phyloP scores from a whole-genome alignment of 2,329 filamentous ascomycete species.

The Dactylellina drechsleri region DNA sequence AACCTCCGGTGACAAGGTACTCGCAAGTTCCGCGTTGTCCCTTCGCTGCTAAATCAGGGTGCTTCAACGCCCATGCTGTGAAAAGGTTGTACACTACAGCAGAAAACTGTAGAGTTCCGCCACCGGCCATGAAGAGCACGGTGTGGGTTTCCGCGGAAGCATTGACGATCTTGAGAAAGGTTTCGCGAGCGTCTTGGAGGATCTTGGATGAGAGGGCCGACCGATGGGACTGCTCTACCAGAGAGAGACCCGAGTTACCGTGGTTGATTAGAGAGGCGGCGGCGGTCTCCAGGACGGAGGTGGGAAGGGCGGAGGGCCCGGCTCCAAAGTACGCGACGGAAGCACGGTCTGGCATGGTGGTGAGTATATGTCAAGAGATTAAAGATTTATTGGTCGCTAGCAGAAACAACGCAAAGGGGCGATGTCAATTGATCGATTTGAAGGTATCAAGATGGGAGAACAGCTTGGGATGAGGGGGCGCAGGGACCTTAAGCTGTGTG shows the following conservation, averaged over 20 bases:
- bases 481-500: neutral
- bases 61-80: conserved; percentile 76
- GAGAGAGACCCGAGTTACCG: conserved; percentile 80
- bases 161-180: conserved; percentile 74
- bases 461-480: neutral
- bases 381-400: too few relatives aligned
- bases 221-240: conserved; percentile 91
- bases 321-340: conserved; percentile 89
- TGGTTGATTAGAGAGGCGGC: conserved; percentile 83
- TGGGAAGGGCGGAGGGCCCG: conserved; percentile 87
- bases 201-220: conserved; percentile 81
- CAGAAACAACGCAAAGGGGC: neutral
- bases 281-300: conserved; percentile 79
- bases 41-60: conserved; percentile 73
- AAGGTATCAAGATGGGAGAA: conserved; percentile 3
- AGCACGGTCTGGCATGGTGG: conserved; percentile 75
- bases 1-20: conserved; percentile 89
- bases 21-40: conserved; percentile 74
- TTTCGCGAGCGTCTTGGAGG: conserved; percentile 79
- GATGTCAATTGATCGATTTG: conserved; percentile 3
- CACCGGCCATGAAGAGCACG: conserved; percentile 85
- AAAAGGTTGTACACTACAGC: conserved; percentile 86
- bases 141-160: conserved; percentile 85
- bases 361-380: too few relatives aligned
- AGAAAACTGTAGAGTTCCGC: conserved; percentile 86